Conservation (phyloP, 345 rosid species). For the Eucalyptus curtisii region DNA sequence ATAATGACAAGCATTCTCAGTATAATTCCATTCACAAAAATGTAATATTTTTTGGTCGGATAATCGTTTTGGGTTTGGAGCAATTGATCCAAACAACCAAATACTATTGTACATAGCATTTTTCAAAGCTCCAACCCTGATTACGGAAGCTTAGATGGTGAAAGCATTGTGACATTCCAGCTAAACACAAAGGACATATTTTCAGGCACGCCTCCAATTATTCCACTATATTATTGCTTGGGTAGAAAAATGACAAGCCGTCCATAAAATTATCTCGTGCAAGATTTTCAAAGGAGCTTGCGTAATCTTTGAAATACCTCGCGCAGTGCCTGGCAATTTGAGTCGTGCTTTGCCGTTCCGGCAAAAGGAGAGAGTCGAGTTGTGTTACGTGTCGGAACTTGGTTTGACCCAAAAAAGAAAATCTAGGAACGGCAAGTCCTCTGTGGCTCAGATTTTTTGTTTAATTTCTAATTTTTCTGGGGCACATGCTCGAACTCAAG, state of each 20-base stretch:
- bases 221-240: not conserved
- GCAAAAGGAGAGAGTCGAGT: not conserved
- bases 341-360: not conserved
- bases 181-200: not conserved
- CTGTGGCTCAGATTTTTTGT: not conserved
- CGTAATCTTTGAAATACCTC: not conserved
- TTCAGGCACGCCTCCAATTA: not conserved
- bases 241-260: not conserved
- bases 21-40: not conserved
- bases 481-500: not conserved
- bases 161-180: not conserved
- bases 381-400: not conserved
- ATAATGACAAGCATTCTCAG: not conserved
- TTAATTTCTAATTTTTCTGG: not conserved
- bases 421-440: not conserved
- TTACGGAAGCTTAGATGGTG: not conserved
- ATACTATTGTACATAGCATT: not conserved
- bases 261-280: not conserved
- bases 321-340: not conserved
- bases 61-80: not conserved
- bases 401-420: not conserved
- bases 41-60: not conserved
- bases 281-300: not conserved
- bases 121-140: not conserved
- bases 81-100: not conserved